Evolutionary conservation across 805 yeast species (phyloP).

Genomic region (Saccharomycopsis capsularis): DNA sequence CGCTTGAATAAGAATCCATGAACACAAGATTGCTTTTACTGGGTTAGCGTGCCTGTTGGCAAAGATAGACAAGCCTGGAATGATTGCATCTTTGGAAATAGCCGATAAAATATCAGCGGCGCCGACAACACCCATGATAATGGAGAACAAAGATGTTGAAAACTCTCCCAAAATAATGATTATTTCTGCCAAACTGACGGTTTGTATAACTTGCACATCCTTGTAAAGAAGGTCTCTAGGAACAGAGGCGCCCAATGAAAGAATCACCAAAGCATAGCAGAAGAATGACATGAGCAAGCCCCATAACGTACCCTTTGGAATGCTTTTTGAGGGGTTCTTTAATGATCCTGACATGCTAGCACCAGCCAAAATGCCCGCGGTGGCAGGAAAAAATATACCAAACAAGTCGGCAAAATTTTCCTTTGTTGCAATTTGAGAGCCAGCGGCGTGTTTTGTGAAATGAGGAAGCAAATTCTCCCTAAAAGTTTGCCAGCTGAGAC

Average conservation of each 20-base stretch:
- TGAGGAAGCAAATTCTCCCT: constrained; percentile 64
- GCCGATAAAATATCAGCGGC: constrained; percentile 91
- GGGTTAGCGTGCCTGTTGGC: constrained; percentile 48
- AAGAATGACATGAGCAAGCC: constrained; percentile 74
- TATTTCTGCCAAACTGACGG: constrained; percentile 61
- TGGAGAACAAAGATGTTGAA: constrained; percentile 85
- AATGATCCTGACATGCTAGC: constrained; percentile 98
- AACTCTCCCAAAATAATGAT: constrained; percentile 83
- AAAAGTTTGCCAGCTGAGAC: constrained; percentile 64
- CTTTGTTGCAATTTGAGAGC: constrained; percentile 52
- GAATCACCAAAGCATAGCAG: constrained; percentile 71
- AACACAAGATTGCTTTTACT: constrained; percentile 55
- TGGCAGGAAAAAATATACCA: constrained; percentile 96
- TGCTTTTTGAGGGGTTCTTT: constrained; percentile 75
- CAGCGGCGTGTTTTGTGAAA: constrained; percentile 89
- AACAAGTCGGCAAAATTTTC: constrained; percentile 83
- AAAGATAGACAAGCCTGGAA: constrained; percentile 71
- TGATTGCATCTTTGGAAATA: constrained; percentile 76
- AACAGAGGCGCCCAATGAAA: constrained; percentile 71
- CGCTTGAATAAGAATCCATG: constrained; percentile 78
- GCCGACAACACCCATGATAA: constrained; percentile 92
- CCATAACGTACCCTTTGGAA: constrained; percentile 88
- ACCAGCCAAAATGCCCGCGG: constrained; percentile 98
- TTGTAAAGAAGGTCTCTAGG: constrained; percentile 71
- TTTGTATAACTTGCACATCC: constrained; percentile 82